These are phyloP conservation scores for Myxozyma mucilagina DNA, from an alignment of 805 yeast genomes.

Conservation along the genomic window DNA sequence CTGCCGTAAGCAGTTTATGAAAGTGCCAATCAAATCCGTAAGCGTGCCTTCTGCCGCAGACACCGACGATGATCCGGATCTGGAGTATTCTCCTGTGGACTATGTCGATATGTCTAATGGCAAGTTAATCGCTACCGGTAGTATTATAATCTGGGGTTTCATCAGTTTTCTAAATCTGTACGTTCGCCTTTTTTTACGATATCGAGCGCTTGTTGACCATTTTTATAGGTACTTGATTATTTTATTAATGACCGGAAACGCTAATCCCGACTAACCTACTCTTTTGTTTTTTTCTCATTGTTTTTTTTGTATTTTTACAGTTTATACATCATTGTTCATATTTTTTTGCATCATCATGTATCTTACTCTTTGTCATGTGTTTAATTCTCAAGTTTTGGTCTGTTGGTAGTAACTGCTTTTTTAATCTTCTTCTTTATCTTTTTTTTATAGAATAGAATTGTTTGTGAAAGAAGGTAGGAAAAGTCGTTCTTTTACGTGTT, in stretches of 20 bases:
- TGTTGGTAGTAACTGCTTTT: too few relatives aligned
- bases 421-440: too few relatives aligned
- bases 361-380: not conserved
- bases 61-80: conserved; percentile 17
- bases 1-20: conserved; percentile 66
- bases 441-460: too few relatives aligned
- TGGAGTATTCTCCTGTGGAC: conserved; percentile 4
- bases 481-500: too few relatives aligned
- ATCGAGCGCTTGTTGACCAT: too few relatives aligned
- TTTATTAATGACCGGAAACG: conserved; percentile 49
- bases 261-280: conserved; percentile 14
- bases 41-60: conserved; percentile 1
- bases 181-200: not conserved
- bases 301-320: too few relatives aligned
- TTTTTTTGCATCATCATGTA: not conserved
- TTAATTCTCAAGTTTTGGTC: not conserved
- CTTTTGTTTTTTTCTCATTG: too few relatives aligned
- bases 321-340: not conserved
- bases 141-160: conserved; percentile 65
- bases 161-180: conserved; percentile 72
- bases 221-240: conserved; percentile 44
- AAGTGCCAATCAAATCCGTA: conserved; percentile 29
- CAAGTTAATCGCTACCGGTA: conserved; percentile 55
- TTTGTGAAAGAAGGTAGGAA: too few relatives aligned
- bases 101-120: conserved; percentile 51